Evolutionary conservation across 108 stramenopile species (phyloP), one percentile per base, ranked within the genome.

Genomic region (Cyclotella kingstonii): DNA sequence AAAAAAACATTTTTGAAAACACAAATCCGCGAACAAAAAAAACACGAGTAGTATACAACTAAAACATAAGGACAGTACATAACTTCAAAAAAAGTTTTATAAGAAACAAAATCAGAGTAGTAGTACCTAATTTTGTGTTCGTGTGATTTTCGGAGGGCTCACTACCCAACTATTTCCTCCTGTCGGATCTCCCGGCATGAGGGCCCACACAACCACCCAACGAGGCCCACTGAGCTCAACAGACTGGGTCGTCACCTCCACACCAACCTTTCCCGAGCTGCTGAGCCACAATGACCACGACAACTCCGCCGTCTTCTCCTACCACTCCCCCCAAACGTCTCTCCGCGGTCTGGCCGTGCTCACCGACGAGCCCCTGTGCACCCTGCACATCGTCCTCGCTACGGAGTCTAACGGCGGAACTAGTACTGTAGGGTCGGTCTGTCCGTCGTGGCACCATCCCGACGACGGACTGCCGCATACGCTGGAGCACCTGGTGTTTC

Each of bases 401-500:
- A 79, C 78, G 11, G 72, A 79, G 31, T 74, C 73, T 29, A 74
- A 74, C 17, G 73, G 73, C 5, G 63, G 63, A 5, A 39, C 17
- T 11, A n/a, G 33, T 38, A 9, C 23, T 53, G 21, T 23, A 21
- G 2, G 4, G 3, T 22, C 50, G 2, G 21, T 46, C 12, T 12
- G 12, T 2, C 14, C 8, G 23, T 39, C 51, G n/a, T 79, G 78
- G 78, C 59, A 64, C 30, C 73, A 75, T 27, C 68, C 66, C 55
- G 55, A 79, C 42, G 78, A 79, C 26, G 78, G 78, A 0, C 34
- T 79, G 0, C 78, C 78, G 0, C 78, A 79, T 68, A 75, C 73
- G 0, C 62, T 79, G 14, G 78, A 79, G 27, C 78, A 79, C 30
- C 35, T 74, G 23, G 78, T 79, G 0, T 79, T 79, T 26, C 40